phyloP scores from a whole-genome alignment of 768 basidiomycete species.

The Lyophyllum semitale region DNA sequence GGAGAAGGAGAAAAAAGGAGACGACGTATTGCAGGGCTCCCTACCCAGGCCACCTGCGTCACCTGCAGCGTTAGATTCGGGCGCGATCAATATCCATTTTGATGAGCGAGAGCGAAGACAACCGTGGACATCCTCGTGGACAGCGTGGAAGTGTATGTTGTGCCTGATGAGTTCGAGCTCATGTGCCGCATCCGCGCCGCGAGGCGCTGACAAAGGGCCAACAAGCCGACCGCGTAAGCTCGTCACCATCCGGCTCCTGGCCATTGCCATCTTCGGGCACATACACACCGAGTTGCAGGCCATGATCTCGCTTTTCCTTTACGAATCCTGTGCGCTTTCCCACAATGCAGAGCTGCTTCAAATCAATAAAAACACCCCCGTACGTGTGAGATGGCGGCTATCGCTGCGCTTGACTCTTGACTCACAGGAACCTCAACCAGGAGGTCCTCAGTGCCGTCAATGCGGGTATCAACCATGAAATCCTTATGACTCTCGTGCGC shows the following conservation, averaged over 20 bases:
- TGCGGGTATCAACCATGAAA: conserved; percentile 94
- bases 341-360: conserved; percentile 91
- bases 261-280: conserved; percentile 90
- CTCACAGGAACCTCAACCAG: conserved; percentile 75
- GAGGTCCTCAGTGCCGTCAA: conserved; percentile 92
- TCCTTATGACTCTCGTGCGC: conserved; percentile 86
- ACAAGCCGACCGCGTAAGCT: conserved; percentile 76
- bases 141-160: conserved; percentile 59
- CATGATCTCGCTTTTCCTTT: conserved; percentile 82
- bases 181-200: conserved; percentile 84
- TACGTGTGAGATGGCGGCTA: conserved; percentile 77
- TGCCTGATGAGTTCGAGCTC: conserved; percentile 84
- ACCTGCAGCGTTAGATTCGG: conserved; percentile 36
- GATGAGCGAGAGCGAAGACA: conserved; percentile 61
- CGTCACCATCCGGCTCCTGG: conserved; percentile 76
- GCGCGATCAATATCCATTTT: conserved; percentile 63
- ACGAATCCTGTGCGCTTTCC: conserved; percentile 89
- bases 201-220: conserved; percentile 60
- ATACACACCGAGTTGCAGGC: conserved; percentile 81
- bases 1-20: conserved; percentile 51
- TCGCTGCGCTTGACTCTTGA: conserved; percentile 92
- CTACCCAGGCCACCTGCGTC: conserved; percentile 47
- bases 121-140: conserved; percentile 81
- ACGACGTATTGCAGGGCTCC: conserved; percentile 48
- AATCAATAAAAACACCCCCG: conserved; percentile 70